Evolutionary conservation across 306 rosid species (phyloP).

Genomic region (Cucumis sativus): DNA sequence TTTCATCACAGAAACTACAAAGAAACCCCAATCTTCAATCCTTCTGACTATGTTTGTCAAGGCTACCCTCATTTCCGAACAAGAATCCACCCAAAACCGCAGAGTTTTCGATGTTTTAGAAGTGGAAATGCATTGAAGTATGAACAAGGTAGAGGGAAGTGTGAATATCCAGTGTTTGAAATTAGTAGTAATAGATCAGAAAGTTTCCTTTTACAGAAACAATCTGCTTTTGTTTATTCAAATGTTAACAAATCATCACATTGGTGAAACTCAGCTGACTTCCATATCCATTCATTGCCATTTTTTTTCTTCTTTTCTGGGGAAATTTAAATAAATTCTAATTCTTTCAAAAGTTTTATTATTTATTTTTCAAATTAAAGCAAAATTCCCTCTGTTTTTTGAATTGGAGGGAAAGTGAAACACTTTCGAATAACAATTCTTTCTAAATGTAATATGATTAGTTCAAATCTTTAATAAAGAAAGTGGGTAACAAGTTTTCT

Average conservation of each 20-base stretch:
- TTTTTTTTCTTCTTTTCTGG: neutral
- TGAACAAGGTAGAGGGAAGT: constrained; percentile 21
- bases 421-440: neutral
- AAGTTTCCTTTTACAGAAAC: constrained; percentile 24
- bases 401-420: neutral
- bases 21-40: constrained; percentile 75
- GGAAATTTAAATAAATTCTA: neutral
- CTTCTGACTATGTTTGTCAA: constrained; percentile 42
- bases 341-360: neutral
- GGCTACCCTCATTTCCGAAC: constrained; percentile 62
- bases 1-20: constrained; percentile 18
- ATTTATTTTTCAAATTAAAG: neutral
- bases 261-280: neutral
- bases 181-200: constrained; percentile 29
- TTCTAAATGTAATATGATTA: neutral
- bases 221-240: constrained; percentile 43
- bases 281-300: neutral
- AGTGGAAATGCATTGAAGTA: constrained; percentile 19
- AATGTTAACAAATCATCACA: neutral
- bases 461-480: neutral
- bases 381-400: neutral
- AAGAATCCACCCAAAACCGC: constrained; percentile 24
- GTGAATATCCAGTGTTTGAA: constrained; percentile 50
- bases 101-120: constrained; percentile 32
- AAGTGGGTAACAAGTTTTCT: neutral